Evolutionary conservation across 2,329 filamentous ascomycete species (phyloP), one percentile per base, ranked within the genome.

Genomic region (Fusarium poae): DNA sequence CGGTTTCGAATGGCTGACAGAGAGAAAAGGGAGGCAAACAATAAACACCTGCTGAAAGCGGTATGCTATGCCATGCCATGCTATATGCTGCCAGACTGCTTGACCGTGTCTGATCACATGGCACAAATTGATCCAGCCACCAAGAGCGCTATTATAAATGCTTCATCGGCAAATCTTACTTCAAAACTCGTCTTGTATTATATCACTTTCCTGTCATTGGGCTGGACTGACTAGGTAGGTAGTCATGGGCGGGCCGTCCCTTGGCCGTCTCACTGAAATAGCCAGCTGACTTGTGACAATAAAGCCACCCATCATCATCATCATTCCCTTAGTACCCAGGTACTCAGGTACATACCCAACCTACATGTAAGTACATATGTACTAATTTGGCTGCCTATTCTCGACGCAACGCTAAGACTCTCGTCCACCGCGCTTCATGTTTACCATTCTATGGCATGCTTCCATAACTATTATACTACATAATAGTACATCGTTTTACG

Each of bases 201-300:
- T 34, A 44, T 37, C 42, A 46, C 21, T 56, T 37, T 46, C 45
- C 56, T 43, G 58, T 57, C 46, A 58, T 62, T 60, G 58, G 59
- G 42, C 46, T 70, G 64, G 51, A 18, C 40, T 37, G 25, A 50
- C 63, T 70, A 39, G 35, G 12, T 20, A 39, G n/a, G 35, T 20
- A 70, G 67, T 70, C 54, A 65, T 62, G 37, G 52, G 63, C 72
- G 72, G 72, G 63, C 72, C 72, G 72, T 74, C 72, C 72, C 72
- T 74, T 55, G 68, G 55, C 62, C 66, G 64, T 71, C 55, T 67
- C 65, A 46, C 48, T 56, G 53, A 61, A 60, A 62, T 64, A 62
- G 62, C 53, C 60, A 62, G 69, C 53, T 72, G 69, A 62, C 66
- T 34, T 62, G 43, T 67, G 61, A 58, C 48, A 54, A 52, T 30